Percentiles rank a stretch among this genome's conserved stretches.
Conservation (phyloP, 2,329 filamentous ascomycete species). For the Colletotrichum incanum region DNA sequence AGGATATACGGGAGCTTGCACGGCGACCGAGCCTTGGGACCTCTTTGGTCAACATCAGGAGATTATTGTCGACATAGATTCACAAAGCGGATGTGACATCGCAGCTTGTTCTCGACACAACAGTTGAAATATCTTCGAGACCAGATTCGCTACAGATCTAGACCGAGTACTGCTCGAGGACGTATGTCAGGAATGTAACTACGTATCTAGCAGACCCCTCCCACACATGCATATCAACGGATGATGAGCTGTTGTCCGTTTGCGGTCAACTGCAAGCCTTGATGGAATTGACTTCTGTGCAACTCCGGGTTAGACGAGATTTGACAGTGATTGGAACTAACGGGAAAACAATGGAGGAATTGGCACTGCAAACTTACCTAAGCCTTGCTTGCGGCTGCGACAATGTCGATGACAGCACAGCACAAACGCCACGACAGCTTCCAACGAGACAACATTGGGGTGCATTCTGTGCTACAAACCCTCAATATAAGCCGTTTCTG, state of each 20-base stretch:
- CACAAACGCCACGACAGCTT: not conserved
- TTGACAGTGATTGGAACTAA: not conserved
- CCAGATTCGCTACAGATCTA: not conserved
- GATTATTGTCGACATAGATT: not conserved
- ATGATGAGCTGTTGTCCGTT: not conserved
- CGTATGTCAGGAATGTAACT: not conserved
- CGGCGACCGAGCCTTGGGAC: not conserved
- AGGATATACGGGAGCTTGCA: not conserved
- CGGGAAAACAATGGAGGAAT: not conserved
- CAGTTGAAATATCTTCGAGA: not conserved
- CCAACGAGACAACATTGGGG: not conserved
- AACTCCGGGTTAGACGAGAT: not conserved
- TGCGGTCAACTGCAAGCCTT: not conserved
- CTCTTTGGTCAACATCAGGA: not conserved
- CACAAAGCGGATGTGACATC: not conserved
- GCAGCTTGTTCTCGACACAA: too few relatives aligned
- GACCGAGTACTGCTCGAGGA: not conserved
- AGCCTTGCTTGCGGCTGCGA: not conserved
- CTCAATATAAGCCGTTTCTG: too few relatives aligned
- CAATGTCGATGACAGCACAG: too few relatives aligned
- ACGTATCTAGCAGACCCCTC: not conserved
- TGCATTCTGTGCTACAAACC: not conserved
- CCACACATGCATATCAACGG: not conserved
- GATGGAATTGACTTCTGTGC: too few relatives aligned
- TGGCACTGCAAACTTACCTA: too few relatives aligned